Evolutionary conservation across 768 basidiomycete species (phyloP), one percentile per base, ranked within the genome.

Genomic region (Pleurotus tuber-regium): DNA sequence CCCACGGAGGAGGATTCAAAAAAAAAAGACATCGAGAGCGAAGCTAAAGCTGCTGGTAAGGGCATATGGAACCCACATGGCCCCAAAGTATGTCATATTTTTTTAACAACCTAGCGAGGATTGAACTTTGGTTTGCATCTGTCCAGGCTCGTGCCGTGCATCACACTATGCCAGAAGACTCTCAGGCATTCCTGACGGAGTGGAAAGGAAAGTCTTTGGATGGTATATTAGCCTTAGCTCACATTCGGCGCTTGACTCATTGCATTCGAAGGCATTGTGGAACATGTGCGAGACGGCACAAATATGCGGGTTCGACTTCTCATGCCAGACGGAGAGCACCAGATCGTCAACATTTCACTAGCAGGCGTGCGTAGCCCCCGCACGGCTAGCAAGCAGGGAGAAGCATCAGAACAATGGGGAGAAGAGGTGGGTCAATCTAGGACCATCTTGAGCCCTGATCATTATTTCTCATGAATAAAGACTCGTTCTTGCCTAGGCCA

Each of bases 161-260:
- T 61, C 83, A 94, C 67, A 79, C 82, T 28, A 96, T 97, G 95
- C 96, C 96, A 3, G 66, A 75, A 19, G 93, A 98, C 63, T 86
- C 94, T 2, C 87, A 89, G 61, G 86, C 83, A 4, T 98, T 98
- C 69, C 81, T 99, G 8, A 75, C 79, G 11, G 87, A 96, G 66
- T 88, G 92, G 85, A 97, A 95, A 66, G 92, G 89, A n/a, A 88
- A 90, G 65, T 70, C 82, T 4, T 72, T 99, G 50, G 93, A 97
- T 62, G 93, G 92, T 91, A 68, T 53, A 70, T 59, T 36, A 26
- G 21, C 26, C 25, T 30, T 25, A 12, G 18, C 16, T 47, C 29
- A n/a, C 36, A 51, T 4, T 2, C 30, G 25, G 40, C 38, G 4
- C 18, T 25, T 33, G 38, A 25, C 53, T 61, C 16, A 61, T 36